Evolutionary conservation across 495 filamentous ascomycete genomes (phyloP), one percentile per base, ranked within the genome.

Genomic region (Lasiosphaeria hispida): DNA sequence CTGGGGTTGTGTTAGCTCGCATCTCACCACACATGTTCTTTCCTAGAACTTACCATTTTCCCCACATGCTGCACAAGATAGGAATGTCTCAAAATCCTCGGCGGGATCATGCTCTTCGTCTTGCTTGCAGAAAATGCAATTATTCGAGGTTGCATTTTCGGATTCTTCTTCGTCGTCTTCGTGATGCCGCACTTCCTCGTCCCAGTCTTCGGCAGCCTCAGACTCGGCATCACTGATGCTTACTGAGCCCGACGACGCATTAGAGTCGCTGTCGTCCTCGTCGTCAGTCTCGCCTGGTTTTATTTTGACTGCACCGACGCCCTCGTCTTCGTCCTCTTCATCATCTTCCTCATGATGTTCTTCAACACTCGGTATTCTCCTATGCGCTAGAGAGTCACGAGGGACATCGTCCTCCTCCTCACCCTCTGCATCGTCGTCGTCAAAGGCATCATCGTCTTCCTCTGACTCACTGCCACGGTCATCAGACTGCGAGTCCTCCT

Each of bases 31-130:
- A 56, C 55, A 55, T 55, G 33, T 7, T 53, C 10, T 9, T 38
- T 33, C 11, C n/a, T 30, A 3, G 30, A 7, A 87, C 91, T 71
- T 75, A 97, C 93, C 88, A 76, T 96, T 90, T 71, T 96, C 89
- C 52, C 85, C 88, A 73, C 94, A 97, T 57, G 86, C 82, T 56
- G 72, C 75, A 70, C 93, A 97, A 53, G 87, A 76, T 41, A 97
- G 77, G 68, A 87, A 91, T 56, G 88, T 80, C 73, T 97, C 94
- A 69, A 88, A 97, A 58, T 96, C 92, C 56, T 89, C 87, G 60
- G 82, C 85, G 7, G 92, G 90, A 60, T 96, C 92, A 60, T 94
- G 75, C 51, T 93, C 89, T 73, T 96, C 92, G 64, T 91, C 87
- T 61, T 89, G 79, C 39, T 80, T 82, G 70, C 91, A 96, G 69